Base-by-base conservation (phyloP, 345 rosid genomes). In the Populus alba region DNA sequence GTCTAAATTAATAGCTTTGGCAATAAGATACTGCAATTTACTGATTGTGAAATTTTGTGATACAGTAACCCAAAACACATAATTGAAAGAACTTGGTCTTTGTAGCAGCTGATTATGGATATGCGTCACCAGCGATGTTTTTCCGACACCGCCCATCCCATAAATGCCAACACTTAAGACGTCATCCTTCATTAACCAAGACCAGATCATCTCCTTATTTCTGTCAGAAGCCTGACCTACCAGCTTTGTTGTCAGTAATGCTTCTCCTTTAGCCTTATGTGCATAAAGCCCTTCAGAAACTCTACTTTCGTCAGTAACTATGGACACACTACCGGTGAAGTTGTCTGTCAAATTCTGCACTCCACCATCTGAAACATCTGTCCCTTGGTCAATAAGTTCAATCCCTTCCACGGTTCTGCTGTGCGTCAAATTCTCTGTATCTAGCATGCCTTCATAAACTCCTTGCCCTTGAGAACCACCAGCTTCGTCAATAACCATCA, bases 121-220 rank as follows among this genome's bases (percentile, higher is more conserved):
- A 45, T 74, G 74, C 10, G 61, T 74, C 12, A 66, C 38, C 20
- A 79, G 18, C 53, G 55, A 49, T 15, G 82, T 74, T 69, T 79
- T 79, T n/a, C 82, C 82, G 1, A 43, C 66, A 29, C 75, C 82
- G 3, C 59, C 78, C 79, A 62, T 80, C 29, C 79, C 82, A 69
- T 39, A 75, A 23, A 80, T 63, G 29, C 82, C 79, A 62, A 80
- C 37, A 3, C 25, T 53, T 20, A 25, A 35, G n/a, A 79, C 55
- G 1, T 49, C 27, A 69, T 68, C 79, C 9, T 70, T 25, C 71
- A 17, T 43, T 25, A 74, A 73, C 33, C 43, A 66, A 22, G 22
- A 20, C 49, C 18, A 41, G 17, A 41, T 74, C 57, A 38, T 31
- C 4, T 25, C 33, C 38, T 7, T 22, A 8, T 37, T 6, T 9